These are phyloP conservation scores for Sarocladium oryzae DNA, from an alignment of 2,329 filamentous ascomycete species.

Conservation along the genomic window DNA sequence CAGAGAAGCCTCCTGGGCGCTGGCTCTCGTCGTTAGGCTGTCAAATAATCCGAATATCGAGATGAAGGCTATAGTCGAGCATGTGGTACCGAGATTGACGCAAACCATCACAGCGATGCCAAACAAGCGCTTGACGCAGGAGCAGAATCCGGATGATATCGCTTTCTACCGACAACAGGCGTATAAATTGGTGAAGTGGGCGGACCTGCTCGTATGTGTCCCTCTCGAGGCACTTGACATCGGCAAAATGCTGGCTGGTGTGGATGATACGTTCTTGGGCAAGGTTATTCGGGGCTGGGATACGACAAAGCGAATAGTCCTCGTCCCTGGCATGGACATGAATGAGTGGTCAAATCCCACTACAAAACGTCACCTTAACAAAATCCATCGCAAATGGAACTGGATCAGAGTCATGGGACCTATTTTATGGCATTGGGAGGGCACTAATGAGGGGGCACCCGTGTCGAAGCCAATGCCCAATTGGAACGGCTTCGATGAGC, in stretches of 20 bases:
- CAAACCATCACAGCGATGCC: constrained; percentile 56
- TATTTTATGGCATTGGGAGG: constrained; percentile 68
- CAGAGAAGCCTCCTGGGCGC: constrained; percentile 58
- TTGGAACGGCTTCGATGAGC: constrained; percentile 62
- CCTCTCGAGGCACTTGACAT: constrained; percentile 80
- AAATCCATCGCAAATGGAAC: constrained; percentile 76
- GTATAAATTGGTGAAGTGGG: constrained; percentile 75
- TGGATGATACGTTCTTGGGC: constrained; percentile 73
- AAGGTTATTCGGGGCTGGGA: constrained; percentile 84
- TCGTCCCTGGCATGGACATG: constrained; percentile 84
- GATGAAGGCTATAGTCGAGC: constrained; percentile 57
- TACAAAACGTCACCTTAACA: constrained; percentile 80
- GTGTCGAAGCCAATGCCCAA: constrained; percentile 47
- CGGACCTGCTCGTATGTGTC: constrained; percentile 76
- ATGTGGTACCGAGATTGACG: constrained; percentile 55
- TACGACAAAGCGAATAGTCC: constrained; percentile 72
- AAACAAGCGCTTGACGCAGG: constrained; percentile 38
- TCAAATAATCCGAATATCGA: constrained; percentile 59
- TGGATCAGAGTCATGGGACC: constrained; percentile 80
- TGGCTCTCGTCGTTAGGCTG: constrained; percentile 59
- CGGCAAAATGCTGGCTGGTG: constrained; percentile 80
- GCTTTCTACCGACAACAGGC: constrained; percentile 46
- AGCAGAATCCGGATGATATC: constrained; percentile 37
- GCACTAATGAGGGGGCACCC: constrained; percentile 36
- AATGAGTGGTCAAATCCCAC: constrained; percentile 88